Percentiles rank a stretch among this genome's conserved stretches.
Conservation (phyloP, 805 yeast genomes). For the Wickerhamiella musiphila region DNA sequence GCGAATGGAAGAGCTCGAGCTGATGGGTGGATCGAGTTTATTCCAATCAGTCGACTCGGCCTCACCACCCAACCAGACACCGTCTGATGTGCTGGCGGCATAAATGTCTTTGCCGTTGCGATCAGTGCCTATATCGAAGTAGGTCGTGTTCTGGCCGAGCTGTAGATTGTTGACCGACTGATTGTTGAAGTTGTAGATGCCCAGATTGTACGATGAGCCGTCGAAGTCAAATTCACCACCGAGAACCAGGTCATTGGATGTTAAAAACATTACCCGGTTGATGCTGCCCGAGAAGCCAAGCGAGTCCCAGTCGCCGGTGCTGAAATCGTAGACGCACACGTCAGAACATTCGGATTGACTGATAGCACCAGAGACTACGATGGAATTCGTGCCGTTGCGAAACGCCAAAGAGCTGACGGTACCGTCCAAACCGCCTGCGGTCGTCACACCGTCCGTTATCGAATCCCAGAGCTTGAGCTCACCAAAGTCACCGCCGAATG, state of each 20-base stretch:
- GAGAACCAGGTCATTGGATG: conserved; percentile 25
- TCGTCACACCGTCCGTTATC: background rate
- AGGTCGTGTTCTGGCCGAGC: too few species aligned
- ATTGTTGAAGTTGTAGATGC: conserved; percentile 35
- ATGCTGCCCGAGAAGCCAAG: background rate
- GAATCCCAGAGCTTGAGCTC: too few species aligned
- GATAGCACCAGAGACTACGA: conserved; percentile 7
- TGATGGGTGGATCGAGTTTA: conserved; percentile 24
- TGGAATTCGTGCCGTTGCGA: conserved; percentile 6
- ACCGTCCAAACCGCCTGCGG: background rate
- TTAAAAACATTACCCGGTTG: conserved; percentile 24
- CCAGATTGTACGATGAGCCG: conserved; percentile 27
- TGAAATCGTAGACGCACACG: conserved; percentile 35
- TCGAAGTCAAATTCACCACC: conserved; percentile 38
- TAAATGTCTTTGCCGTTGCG: too few species aligned
- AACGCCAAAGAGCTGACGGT: conserved; percentile 3
- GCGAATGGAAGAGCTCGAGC: conserved; percentile 23
- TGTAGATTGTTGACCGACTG: conserved; percentile 15
- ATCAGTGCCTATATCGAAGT: too few species aligned
- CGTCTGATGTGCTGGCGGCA: conserved; percentile 17
- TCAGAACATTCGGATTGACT: conserved; percentile 20
- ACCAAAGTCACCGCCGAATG: conserved; percentile 6
- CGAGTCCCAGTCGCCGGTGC: conserved; percentile 15
- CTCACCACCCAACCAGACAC: too few species aligned
- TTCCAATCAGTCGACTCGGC: conserved; percentile 36